Conservation (phyloP, 306 rosid species). For the Cajanus cajan region DNA sequence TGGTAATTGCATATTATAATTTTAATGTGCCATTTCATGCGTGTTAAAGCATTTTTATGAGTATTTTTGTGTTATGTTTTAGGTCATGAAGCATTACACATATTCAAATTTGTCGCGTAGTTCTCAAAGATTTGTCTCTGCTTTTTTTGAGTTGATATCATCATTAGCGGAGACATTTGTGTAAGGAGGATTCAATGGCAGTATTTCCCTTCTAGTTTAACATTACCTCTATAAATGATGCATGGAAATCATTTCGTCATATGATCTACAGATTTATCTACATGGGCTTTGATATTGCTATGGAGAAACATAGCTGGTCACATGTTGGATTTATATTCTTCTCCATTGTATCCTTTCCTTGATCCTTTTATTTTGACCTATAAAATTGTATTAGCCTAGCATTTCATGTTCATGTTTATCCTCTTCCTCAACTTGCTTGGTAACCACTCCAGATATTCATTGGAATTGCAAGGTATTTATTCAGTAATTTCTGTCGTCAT, state of each 20-base stretch:
- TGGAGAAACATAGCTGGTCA: slow-evolving; percentile 86
- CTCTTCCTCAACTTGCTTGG: slow-evolving; percentile 54
- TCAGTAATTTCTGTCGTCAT: slow-evolving; percentile 1
- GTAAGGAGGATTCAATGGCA: slow-evolving; percentile 46
- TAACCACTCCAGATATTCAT: slow-evolving; percentile 59
- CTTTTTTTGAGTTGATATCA: slow-evolving; percentile 77
- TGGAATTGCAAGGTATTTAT: slow-evolving; percentile 65
- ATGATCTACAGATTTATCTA: slow-evolving; percentile 68
- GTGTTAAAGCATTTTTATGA: not conserved
- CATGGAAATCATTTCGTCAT: not conserved
- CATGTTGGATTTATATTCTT: slow-evolving; percentile 81
- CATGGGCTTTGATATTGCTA: slow-evolving; percentile 82
- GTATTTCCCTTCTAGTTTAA: slow-evolving; percentile 6
- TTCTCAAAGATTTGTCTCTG: slow-evolving; percentile 69
- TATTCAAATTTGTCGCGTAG: slow-evolving; percentile 73
- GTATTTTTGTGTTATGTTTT: slow-evolving; percentile 27
- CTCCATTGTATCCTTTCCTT: slow-evolving; percentile 75
- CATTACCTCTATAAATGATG: slow-evolving; percentile 15
- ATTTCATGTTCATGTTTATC: slow-evolving; percentile 28
- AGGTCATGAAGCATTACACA: slow-evolving; percentile 88
- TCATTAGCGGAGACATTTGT: slow-evolving; percentile 82
- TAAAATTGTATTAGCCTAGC: slow-evolving; percentile 4
- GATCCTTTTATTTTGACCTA: not conserved
- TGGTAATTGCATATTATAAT: slow-evolving; percentile 45
- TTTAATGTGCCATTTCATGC: not conserved